phyloP scores from a whole-genome alignment of 495 filamentous ascomycete species.

The Acidiella bohemica region DNA sequence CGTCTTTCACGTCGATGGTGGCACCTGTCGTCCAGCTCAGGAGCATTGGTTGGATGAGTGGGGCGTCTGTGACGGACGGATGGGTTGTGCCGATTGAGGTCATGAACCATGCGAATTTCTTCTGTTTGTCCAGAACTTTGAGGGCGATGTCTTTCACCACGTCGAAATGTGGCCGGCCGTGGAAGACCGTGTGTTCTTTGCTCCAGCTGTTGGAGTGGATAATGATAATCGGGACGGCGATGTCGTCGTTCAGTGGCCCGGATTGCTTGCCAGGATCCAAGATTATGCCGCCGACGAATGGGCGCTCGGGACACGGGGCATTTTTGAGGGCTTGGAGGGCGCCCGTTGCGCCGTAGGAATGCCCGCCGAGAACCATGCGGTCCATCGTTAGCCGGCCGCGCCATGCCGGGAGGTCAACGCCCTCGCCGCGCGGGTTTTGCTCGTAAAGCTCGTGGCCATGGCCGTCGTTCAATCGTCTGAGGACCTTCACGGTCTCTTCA shows the following conservation, averaged over 20 bases:
- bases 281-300: slow-evolving; percentile 34
- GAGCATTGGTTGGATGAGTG: slow-evolving; percentile 37
- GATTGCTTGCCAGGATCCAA: slow-evolving; percentile 41
- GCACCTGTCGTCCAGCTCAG: slow-evolving; percentile 38
- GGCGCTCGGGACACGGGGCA: slow-evolving; percentile 15
- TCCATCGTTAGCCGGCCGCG: slow-evolving; percentile 26
- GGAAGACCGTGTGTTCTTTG: slow-evolving; percentile 32
- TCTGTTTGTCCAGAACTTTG: slow-evolving; percentile 5
- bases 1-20: slow-evolving; percentile 20
- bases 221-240: slow-evolving; percentile 37
- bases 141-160: slow-evolving; percentile 34
- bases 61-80: slow-evolving; percentile 41
- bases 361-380: slow-evolving; percentile 36
- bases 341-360: slow-evolving; percentile 41
- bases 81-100: slow-evolving; percentile 38
- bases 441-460: slow-evolving; percentile 26
- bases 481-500: slow-evolving; percentile 34
- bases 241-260: slow-evolving; percentile 38
- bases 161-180: slow-evolving; percentile 40
- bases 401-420: slow-evolving; percentile 22
- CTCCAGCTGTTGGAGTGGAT: slow-evolving; percentile 42
- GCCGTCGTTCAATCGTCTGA: slow-evolving; percentile 34
- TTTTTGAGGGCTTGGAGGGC: slow-evolving; percentile 37
- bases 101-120: slow-evolving; percentile 37
- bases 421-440: slow-evolving; percentile 22